Conservation (phyloP, 345 rosid genomes). For the Turnera subulata region DNA sequence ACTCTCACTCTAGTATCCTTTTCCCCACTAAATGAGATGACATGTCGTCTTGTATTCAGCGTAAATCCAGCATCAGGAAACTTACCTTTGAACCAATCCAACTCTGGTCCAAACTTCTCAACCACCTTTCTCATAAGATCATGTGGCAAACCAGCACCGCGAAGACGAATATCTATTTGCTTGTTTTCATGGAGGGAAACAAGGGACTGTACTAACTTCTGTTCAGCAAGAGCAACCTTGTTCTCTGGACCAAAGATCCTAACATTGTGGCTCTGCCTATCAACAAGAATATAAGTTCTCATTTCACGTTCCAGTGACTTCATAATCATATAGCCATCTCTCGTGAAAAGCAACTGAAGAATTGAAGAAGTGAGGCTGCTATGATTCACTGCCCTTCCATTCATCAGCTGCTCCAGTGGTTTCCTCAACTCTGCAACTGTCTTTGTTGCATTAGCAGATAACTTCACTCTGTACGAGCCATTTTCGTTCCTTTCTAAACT, state of each 20-base stretch:
- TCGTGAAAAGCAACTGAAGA: conserved; percentile 56
- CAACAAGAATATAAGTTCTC: conserved; percentile 54
- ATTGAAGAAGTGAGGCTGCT: conserved; percentile 47
- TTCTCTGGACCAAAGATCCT: conserved; percentile 60
- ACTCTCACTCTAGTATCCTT: conserved; percentile 54
- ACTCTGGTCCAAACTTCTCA: conserved; percentile 69
- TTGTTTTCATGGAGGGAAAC: conserved; percentile 44
- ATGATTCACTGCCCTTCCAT: conserved; percentile 55
- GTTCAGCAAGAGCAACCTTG: conserved; percentile 44
- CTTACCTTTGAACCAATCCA: conserved; percentile 58
- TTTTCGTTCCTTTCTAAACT: conserved; percentile 32
- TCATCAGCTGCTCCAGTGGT: conserved; percentile 72
- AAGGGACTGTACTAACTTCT: conserved; percentile 54
- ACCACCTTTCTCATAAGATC: conserved; percentile 58
- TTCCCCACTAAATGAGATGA: conserved; percentile 56
- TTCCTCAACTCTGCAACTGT: conserved; percentile 73
- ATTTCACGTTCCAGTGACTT: conserved; percentile 56
- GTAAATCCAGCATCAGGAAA: conserved; percentile 55
- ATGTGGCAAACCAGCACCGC: conserved; percentile 52
- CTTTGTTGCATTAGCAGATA: conserved; percentile 71
- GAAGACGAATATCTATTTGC: conserved; percentile 63
- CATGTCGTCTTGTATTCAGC: conserved; percentile 54
- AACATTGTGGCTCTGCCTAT: conserved; percentile 39
- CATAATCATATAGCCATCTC: conserved; percentile 51
- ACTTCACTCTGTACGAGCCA: conserved; percentile 55